phyloP scores from a whole-genome alignment of 768 basidiomycete species.

The Kwoniella sp. region DNA sequence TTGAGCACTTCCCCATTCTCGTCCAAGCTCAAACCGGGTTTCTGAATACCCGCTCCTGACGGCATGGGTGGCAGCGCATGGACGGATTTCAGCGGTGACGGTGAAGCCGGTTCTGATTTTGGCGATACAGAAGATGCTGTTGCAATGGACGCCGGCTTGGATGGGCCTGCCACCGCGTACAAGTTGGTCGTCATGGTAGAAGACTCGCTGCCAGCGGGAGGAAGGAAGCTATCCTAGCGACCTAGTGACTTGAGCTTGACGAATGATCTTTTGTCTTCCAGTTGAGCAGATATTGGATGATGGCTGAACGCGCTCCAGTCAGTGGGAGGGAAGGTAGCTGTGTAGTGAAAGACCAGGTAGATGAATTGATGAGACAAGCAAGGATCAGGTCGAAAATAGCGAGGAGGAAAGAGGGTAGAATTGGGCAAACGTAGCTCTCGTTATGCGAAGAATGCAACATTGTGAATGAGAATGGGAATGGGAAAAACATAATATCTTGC shows the following conservation, averaged over 20 bases:
- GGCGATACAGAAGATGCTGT: conserved; percentile 12
- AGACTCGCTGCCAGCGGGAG: background rate
- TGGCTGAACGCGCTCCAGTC: too few relatives aligned
- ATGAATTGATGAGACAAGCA: too few relatives aligned
- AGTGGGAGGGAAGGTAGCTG: too few relatives aligned
- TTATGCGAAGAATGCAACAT: too few relatives aligned
- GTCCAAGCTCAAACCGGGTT: conserved; percentile 43
- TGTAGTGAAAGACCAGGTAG: too few relatives aligned
- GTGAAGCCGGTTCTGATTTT: conserved; percentile 26
- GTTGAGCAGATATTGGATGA: too few relatives aligned
- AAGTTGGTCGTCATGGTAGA: conserved; percentile 36
- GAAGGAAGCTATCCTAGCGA: background rate
- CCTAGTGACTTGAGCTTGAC: background rate
- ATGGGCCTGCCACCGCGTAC: conserved; percentile 42
- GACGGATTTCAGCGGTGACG: conserved; percentile 22
- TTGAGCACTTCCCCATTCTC: conserved; percentile 55
- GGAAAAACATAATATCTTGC: too few relatives aligned
- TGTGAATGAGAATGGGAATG: too few relatives aligned
- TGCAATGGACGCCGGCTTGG: conserved; percentile 28
- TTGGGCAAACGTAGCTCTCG: too few relatives aligned
- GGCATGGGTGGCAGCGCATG: background rate
- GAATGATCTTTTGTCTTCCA: too few relatives aligned
- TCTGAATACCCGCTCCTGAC: conserved; percentile 18
- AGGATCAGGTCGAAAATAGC: too few relatives aligned
- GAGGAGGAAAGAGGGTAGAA: too few relatives aligned